Conservation (phyloP, 2,329 filamentous ascomycete genomes). For the Aspergillus terreus region DNA sequence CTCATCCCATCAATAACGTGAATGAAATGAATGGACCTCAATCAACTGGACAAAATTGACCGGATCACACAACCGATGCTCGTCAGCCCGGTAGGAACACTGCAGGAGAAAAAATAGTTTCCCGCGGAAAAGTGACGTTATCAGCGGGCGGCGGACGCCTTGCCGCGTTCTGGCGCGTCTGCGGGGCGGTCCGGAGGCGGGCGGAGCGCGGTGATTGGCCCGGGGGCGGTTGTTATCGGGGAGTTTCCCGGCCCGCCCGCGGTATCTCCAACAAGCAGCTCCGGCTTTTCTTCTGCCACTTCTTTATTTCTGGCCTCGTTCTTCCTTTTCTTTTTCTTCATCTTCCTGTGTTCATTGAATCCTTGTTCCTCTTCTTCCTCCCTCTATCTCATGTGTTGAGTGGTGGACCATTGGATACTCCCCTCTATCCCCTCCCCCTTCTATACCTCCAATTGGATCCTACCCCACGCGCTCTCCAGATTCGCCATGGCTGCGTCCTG, state of each 20-base stretch:
- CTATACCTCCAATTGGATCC: constrained; percentile 1
- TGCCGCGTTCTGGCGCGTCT: constrained; percentile 1
- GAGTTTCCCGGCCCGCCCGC: not conserved
- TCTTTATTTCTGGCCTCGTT: not conserved
- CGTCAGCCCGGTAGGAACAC: too few species aligned
- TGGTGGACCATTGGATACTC: not conserved
- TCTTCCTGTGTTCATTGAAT: not conserved
- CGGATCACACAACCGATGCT: not conserved
- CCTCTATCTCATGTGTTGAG: not conserved
- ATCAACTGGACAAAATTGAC: not conserved
- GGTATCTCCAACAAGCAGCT: not conserved
- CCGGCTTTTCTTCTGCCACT: not conserved
- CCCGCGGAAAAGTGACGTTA: not conserved
- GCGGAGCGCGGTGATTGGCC: not conserved
- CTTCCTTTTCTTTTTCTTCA: constrained; percentile 3
- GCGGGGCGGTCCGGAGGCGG: not conserved
- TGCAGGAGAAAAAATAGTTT: not conserved
- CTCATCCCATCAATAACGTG: not conserved
- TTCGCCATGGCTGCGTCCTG: constrained; percentile 30
- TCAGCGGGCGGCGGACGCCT: not conserved
- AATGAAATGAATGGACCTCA: not conserved
- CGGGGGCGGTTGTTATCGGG: not conserved
- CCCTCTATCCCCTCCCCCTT: not conserved
- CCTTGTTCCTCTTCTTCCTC: constrained; percentile 1
- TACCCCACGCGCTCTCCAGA: too few species aligned